phyloP scores from a whole-genome alignment of 352 stramenopile species.

The Globisporangium spinosum region DNA sequence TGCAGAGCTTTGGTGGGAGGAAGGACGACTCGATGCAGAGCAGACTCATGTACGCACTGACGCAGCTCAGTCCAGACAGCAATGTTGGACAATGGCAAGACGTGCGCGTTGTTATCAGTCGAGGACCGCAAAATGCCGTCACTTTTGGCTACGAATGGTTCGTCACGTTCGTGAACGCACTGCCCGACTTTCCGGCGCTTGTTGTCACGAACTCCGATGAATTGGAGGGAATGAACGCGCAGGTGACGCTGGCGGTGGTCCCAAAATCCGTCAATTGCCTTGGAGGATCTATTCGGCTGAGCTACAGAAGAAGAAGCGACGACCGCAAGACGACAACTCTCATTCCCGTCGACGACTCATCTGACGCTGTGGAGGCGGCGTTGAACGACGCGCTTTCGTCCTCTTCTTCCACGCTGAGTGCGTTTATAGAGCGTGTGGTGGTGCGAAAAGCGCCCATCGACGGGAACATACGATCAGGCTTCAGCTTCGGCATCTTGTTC shows the following conservation, averaged over 20 bases:
- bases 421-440: constrained; percentile 6
- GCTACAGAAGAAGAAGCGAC: constrained; percentile 5
- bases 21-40: constrained; percentile 30
- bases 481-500: constrained; percentile 19
- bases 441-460: constrained; percentile 16
- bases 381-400: constrained; percentile 14
- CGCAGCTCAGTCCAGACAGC: not conserved
- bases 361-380: constrained; percentile 8
- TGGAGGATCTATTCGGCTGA: constrained; percentile 21
- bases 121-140: constrained; percentile 6
- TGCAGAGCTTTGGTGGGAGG: constrained; percentile 26
- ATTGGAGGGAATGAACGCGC: constrained; percentile 5
- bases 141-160: constrained; percentile 20
- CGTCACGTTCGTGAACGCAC: constrained; percentile 28
- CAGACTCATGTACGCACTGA: constrained; percentile 17
- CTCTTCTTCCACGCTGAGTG: not conserved
- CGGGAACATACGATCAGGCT: constrained; percentile 2
- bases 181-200: constrained; percentile 26
- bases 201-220: constrained; percentile 7
- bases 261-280: constrained; percentile 19
- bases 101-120: constrained; percentile 13
- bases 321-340: not conserved
- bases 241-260: constrained; percentile 9
- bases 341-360: constrained; percentile 12
- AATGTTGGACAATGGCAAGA: constrained; percentile 1